Percentiles rank a stretch among this genome's conserved stretches.
Evolutionary conservation across 495 filamentous ascomycete genomes (phyloP).

Genomic region (Elasticomyces elasticus): DNA sequence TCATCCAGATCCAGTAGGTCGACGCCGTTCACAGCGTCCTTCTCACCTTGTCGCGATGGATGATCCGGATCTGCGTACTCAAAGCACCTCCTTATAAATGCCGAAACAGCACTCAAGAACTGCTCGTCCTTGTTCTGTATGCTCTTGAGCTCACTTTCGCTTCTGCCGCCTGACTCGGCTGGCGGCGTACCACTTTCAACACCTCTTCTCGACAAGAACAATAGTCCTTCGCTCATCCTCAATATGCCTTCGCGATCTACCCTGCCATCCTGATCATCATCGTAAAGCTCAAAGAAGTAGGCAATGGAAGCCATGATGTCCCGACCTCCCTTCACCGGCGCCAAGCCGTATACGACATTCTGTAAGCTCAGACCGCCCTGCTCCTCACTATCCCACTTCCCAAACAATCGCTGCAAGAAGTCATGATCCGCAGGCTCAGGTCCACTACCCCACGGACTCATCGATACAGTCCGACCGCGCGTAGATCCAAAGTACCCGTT

Average conservation of each 20-base stretch:
- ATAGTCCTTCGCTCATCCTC: constrained; percentile 82
- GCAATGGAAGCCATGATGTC: constrained; percentile 96
- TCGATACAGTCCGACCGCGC: constrained; percentile 33
- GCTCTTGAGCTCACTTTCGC: constrained; percentile 23
- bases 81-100: constrained; percentile 91
- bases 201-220: constrained; percentile 83
- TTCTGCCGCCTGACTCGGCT: neutral
- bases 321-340: constrained; percentile 77
- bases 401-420: constrained; percentile 83
- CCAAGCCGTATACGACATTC: constrained; percentile 82
- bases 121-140: constrained; percentile 54
- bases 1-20: constrained; percentile 56
- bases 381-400: constrained; percentile 73
- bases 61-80: constrained; percentile 96
- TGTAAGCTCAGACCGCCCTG: constrained; percentile 69
- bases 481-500: constrained; percentile 47
- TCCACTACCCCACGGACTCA: constrained; percentile 63
- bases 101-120: constrained; percentile 83
- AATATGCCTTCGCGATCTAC: constrained; percentile 97
- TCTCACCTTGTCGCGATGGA: constrained; percentile 40
- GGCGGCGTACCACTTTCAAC: constrained; percentile 30
- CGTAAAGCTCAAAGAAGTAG: constrained; percentile 95
- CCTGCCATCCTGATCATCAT: constrained; percentile 80
- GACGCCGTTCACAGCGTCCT: constrained; percentile 28
- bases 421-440: constrained; percentile 89